Percentiles rank a stretch among this genome's conserved stretches.
These are phyloP conservation scores for Cladosporium sp. DNA, from an alignment of 2,329 filamentous ascomycete genomes.

Conservation along the genomic window DNA sequence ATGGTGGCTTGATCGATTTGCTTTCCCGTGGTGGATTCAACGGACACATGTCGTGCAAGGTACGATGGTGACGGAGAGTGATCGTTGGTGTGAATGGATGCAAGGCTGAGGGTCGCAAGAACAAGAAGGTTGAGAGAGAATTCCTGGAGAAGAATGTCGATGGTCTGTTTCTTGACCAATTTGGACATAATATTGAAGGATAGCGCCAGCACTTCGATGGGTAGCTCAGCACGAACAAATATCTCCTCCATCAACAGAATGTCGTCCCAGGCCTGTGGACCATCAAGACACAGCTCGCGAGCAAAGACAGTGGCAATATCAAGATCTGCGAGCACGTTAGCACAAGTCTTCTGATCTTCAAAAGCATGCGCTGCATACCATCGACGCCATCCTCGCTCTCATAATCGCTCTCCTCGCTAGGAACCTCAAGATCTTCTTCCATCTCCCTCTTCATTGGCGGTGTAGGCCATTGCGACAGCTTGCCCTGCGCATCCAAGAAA, in stretches of 20 bases:
- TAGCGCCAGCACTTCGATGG: slow-evolving; percentile 34
- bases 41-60: slow-evolving; percentile 32
- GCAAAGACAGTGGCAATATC: slow-evolving; percentile 29
- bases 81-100: slow-evolving; percentile 34
- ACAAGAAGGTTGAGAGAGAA: slow-evolving; percentile 30
- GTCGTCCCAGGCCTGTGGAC: slow-evolving; percentile 21
- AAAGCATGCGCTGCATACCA: not conserved
- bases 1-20: slow-evolving; percentile 28
- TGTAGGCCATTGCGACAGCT: slow-evolving; percentile 36
- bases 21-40: slow-evolving; percentile 24
- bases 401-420: slow-evolving; percentile 27
- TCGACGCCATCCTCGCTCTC: slow-evolving; percentile 23
- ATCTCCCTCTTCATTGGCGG: slow-evolving; percentile 31
- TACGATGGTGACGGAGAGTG: slow-evolving; percentile 26
- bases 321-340: slow-evolving; percentile 23
- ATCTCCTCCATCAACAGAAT: slow-evolving; percentile 28
- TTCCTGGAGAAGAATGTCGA: slow-evolving; percentile 15
- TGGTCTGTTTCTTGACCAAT: slow-evolving; percentile 21
- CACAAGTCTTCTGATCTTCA: not conserved
- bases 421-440: slow-evolving; percentile 27
- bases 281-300: slow-evolving; percentile 19
- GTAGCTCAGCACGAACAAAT: slow-evolving; percentile 32
- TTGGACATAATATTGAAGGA: slow-evolving; percentile 35
- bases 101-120: slow-evolving; percentile 33
- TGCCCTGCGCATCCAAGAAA: slow-evolving; percentile 33